Percentiles rank a stretch among this genome's conserved stretches.
Evolutionary conservation across 1,284 basidiomycete genomes (phyloP).

Genomic region (Pholiota adiposa): DNA sequence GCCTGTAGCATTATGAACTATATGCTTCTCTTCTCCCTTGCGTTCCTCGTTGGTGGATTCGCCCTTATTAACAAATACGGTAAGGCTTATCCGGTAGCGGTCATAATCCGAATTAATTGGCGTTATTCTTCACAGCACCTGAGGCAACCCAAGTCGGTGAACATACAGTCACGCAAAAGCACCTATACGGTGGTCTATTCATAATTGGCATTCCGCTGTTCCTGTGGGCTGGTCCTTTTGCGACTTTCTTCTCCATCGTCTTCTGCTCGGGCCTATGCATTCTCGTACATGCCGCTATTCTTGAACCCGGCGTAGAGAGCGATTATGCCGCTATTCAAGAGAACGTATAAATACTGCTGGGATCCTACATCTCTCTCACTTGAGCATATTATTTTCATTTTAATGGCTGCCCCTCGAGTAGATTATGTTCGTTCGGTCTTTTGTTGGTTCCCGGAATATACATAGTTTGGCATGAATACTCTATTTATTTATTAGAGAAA

Average conservation of each 20-base stretch:
- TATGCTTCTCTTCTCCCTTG: conserved; percentile 81
- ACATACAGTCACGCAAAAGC: conserved; percentile 81
- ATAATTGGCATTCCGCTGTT: conserved; percentile 78
- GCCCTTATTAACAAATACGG: conserved; percentile 89
- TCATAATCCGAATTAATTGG: background rate
- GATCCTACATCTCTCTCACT: conserved; percentile 1
- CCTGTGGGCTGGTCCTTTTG: conserved; percentile 68
- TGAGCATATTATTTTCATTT: conserved; percentile 18
- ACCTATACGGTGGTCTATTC: conserved; percentile 81
- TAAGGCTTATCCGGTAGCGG: conserved; percentile 44
- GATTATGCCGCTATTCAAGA: conserved; percentile 84
- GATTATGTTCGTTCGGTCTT: conserved; percentile 6
- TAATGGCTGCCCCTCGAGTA: conserved; percentile 10
- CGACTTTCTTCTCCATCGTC: conserved; percentile 80
- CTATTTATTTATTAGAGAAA: conserved; percentile 16
- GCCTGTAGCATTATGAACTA: conserved; percentile 70
- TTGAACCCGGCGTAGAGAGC: conserved; percentile 90
- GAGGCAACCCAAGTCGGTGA: conserved; percentile 82
- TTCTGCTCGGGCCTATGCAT: conserved; percentile 78
- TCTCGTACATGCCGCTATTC: conserved; percentile 78
- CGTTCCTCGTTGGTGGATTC: conserved; percentile 93
- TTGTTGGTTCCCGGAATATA: conserved; percentile 6
- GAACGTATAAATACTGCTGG: conserved; percentile 46
- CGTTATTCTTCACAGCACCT: conserved; percentile 50
- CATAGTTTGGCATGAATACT: conserved; percentile 8